A percentile compares a stretch with the other conserved stretches of the same genome.
phyloP scores from a whole-genome alignment of 2,329 filamentous ascomycete genomes.

The Fonsecaea monophora region DNA sequence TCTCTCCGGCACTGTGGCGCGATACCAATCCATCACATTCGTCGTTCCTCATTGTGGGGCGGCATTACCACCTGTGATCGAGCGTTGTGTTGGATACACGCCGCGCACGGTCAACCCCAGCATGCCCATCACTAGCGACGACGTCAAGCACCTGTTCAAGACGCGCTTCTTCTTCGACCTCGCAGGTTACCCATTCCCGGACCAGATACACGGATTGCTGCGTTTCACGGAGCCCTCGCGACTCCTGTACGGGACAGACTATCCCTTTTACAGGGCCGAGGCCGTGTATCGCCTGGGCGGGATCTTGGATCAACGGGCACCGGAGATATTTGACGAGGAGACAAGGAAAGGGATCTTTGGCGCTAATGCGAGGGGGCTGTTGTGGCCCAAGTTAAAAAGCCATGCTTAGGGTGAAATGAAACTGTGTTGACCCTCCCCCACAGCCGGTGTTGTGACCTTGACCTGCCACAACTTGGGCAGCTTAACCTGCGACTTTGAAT shows the following conservation, averaged over 20 bases:
- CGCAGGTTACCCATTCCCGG: conserved; percentile 26
- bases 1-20: conserved; percentile 53
- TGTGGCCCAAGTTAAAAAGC: conserved; percentile 8
- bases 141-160: conserved; percentile 19
- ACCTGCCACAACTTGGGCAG: no score
- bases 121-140: conserved; percentile 7
- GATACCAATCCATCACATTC: conserved; percentile 54
- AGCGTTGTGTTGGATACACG: conserved; percentile 19
- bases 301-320: conserved; percentile 1
- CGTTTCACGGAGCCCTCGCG: conserved; percentile 8
- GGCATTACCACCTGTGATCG: conserved; percentile 45
- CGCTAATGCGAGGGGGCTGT: conserved; percentile 7
- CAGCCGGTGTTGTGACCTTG: not conserved
- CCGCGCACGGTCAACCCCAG: not conserved
- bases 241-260: conserved; percentile 20
- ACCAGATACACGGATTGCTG: conserved; percentile 45
- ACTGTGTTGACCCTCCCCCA: conserved; percentile 6
- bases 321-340: conserved; percentile 13
- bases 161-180: conserved; percentile 30
- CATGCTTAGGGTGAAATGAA: conserved; percentile 4
- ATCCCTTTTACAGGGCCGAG: conserved; percentile 14
- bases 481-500: no score
- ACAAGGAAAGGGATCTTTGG: conserved; percentile 3
- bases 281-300: conserved; percentile 7
- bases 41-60: conserved; percentile 59